phyloP scores from a whole-genome alignment of 2,329 filamentous ascomycete genomes.

The Exophiala alcalophila region DNA sequence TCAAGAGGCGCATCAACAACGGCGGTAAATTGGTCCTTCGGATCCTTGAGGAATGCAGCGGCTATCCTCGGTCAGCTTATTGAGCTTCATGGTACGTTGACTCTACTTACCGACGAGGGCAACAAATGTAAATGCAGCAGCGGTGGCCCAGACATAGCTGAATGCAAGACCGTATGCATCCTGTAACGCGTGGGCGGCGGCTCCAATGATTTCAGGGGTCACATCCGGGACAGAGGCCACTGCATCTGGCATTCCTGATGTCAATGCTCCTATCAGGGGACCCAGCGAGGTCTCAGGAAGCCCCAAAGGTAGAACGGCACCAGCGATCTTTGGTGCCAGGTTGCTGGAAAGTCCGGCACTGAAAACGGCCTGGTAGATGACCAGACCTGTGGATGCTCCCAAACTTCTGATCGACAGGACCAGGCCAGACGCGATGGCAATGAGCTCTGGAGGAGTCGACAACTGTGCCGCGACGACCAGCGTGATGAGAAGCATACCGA shows the following conservation, averaged over 20 bases:
- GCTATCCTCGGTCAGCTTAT: too few relatives aligned
- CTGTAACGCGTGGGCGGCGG: not conserved
- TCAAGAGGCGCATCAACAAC: too few relatives aligned
- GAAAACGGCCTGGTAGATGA: conserved; percentile 13
- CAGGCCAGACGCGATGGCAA: conserved; percentile 19
- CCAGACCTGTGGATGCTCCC: conserved; percentile 17
- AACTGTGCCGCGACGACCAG: conserved; percentile 18
- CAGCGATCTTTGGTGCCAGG: not conserved
- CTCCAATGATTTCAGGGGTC: not conserved
- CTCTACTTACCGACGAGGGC: too few relatives aligned
- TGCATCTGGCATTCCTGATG: not conserved
- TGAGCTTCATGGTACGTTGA: too few relatives aligned
- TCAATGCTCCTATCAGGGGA: conserved; percentile 1
- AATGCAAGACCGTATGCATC: not conserved
- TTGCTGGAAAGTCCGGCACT: not conserved
- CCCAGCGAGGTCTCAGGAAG: not conserved
- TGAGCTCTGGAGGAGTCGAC: conserved; percentile 20
- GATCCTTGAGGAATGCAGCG: too few relatives aligned
- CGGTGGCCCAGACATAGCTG: not conserved
- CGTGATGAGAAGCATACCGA: conserved; percentile 14
- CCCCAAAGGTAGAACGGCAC: conserved; percentile 2
- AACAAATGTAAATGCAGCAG: not conserved
- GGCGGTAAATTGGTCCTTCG: too few relatives aligned
- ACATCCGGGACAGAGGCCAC: conserved; percentile 1
- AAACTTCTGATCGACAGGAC: conserved; percentile 11